A percentile compares a stretch with the other conserved stretches of the same genome.
Evolutionary conservation across 805 yeast species (phyloP).

Genomic region (Zygoascus flipseniorum): DNA sequence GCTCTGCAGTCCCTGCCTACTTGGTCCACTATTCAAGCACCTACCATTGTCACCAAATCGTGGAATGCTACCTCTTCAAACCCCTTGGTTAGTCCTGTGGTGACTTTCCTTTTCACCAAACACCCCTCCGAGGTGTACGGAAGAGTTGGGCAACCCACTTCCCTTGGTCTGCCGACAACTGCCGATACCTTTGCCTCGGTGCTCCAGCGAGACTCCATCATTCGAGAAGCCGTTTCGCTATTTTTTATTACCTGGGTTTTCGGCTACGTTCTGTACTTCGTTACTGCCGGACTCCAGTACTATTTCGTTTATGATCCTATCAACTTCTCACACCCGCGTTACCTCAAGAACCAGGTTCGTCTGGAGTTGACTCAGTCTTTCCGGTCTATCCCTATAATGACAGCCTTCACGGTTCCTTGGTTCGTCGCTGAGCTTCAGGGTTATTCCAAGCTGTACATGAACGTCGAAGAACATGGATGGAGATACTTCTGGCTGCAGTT

Average conservation of each 20-base stretch:
- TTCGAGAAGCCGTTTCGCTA: conserved; percentile 65
- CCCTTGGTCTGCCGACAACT: conserved; percentile 29
- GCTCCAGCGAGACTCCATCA: conserved; percentile 58
- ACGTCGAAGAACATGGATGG: conserved; percentile 57
- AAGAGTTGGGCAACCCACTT: neutral
- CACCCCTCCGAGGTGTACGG: conserved; percentile 2
- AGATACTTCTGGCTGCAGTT: conserved; percentile 61
- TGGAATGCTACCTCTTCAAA: neutral
- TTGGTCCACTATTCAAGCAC: neutral
- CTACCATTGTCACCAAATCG: neutral
- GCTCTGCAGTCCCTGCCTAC: neutral
- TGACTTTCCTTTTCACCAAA: neutral
- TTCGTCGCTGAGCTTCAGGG: conserved; percentile 79
- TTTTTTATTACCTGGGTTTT: conserved; percentile 65
- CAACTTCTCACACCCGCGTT: conserved; percentile 92
- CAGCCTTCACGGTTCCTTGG: conserved; percentile 80
- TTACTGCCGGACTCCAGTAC: conserved; percentile 71
- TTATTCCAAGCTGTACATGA: conserved; percentile 66
- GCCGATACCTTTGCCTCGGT: conserved; percentile 56
- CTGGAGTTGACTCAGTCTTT: conserved; percentile 74
- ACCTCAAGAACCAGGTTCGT: conserved; percentile 84
- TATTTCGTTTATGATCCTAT: conserved; percentile 73
- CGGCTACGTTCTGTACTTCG: conserved; percentile 77
- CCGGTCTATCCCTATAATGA: conserved; percentile 85
- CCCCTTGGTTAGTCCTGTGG: neutral